Evolutionary conservation across 257 asterid species (phyloP).

Genomic region (Lantana camara): DNA sequence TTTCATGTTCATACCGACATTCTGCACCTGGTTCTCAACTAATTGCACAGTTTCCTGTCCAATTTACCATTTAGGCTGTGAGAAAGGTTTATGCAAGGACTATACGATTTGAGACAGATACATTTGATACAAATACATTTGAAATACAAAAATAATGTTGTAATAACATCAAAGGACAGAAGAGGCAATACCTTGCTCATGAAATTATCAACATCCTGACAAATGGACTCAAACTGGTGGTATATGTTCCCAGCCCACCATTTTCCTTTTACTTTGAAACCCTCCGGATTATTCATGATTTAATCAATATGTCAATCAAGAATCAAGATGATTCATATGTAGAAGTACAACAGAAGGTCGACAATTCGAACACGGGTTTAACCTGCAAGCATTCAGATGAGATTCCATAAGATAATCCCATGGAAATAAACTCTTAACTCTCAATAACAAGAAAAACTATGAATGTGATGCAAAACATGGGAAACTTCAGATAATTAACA

Average conservation of each 20-base stretch:
- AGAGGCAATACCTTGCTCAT: constrained; percentile 55
- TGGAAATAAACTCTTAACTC: background rate
- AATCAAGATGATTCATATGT: constrained; percentile 25
- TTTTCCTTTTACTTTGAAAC: constrained; percentile 40
- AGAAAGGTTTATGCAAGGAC: background rate
- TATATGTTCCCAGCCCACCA: constrained; percentile 68
- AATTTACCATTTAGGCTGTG: constrained; percentile 8
- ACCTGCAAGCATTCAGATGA: constrained; percentile 27
- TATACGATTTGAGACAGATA: background rate
- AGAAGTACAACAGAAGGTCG: constrained; percentile 8
- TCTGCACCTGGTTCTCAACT: constrained; percentile 65
- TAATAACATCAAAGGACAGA: background rate
- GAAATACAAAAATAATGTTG: background rate
- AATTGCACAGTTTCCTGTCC: constrained; percentile 57
- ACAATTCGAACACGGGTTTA: constrained; percentile 14
- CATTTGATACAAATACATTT: background rate
- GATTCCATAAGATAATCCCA: constrained; percentile 14
- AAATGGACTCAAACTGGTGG: constrained; percentile 60
- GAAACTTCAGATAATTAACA: constrained; percentile 4
- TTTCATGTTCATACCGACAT: constrained; percentile 59
- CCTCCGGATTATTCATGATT: constrained; percentile 36
- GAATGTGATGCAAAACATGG: background rate
- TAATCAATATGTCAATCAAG: constrained; percentile 19
- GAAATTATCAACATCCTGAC: constrained; percentile 72
- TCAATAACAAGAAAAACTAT: background rate